Conservation (phyloP, 768 basidiomycete species). For the Pulveroboletus ravenelii region DNA sequence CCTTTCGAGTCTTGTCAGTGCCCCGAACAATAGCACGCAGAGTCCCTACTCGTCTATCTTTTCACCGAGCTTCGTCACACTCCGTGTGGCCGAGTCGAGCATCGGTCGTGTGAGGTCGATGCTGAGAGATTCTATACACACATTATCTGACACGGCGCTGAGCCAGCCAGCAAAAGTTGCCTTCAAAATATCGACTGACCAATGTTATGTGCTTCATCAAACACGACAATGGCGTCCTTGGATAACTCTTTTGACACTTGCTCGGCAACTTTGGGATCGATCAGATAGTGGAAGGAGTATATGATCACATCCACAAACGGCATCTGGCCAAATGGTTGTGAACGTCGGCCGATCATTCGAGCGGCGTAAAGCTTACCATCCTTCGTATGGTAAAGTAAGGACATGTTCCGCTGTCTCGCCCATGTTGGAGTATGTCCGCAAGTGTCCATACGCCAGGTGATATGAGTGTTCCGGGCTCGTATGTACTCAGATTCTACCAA, state of each 20-base stretch:
- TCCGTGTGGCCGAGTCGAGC: constrained; percentile 90
- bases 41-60: constrained; percentile 86
- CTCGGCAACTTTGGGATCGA: constrained; percentile 98
- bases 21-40: not conserved
- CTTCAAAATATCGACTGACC: constrained; percentile 44
- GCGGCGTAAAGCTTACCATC: constrained; percentile 62
- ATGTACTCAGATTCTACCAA: constrained; percentile 70
- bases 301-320: constrained; percentile 94
- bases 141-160: constrained; percentile 63
- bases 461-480: constrained; percentile 77
- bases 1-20: constrained; percentile 39
- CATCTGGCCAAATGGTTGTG: constrained; percentile 54
- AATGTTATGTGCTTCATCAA: constrained; percentile 99
- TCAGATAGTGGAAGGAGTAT: constrained; percentile 97
- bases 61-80: constrained; percentile 79
- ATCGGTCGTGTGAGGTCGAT: constrained; percentile 97
- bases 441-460: constrained; percentile 90
- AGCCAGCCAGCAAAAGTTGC: not conserved
- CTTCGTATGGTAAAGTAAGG: constrained; percentile 95
- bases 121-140: constrained; percentile 97
- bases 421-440: constrained; percentile 87
- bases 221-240: constrained; percentile 97
- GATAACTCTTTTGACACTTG: constrained; percentile 98
- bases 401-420: constrained; percentile 79
- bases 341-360: not conserved